Evolutionary conservation across 129 eudicot species (phyloP), one percentile per base, ranked within the genome.

Genomic region (Pittosporum tobira): DNA sequence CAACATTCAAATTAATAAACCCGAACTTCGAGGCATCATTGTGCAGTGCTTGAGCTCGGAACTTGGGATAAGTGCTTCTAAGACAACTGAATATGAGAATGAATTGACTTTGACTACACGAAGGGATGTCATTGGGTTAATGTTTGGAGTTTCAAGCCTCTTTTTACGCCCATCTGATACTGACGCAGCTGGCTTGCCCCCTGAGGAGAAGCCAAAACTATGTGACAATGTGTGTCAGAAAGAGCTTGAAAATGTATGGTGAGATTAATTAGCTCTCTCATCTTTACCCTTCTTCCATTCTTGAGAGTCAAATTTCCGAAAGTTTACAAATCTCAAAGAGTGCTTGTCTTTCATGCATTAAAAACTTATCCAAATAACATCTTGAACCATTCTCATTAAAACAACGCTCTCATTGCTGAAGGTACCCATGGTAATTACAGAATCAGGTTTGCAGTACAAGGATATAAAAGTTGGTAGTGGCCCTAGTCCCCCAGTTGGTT

Each of bases 201-300:
- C 84, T 22, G 81, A 93, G 75, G 91, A 93, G 25, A 76, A 81
- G 64, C 96, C 99, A 36, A 93, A 20, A 74, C 66, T 93, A 43
- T 93, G 99, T 61, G 96, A 87, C 65, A 79, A 65, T 63, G 53
- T 59, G 29, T 93, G 99, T 62, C 82, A 76, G 80, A 93, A 93
- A 66, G 93, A 93, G 99, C 96, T 93, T 81, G 94, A 93, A 93
- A 93, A 93, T 93, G 99, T 93, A 93, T 83, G 96, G 93, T 93
- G 94, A 93, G 99, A 73, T 76, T 86, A 70, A 79, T 65, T 74
- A 57, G 50, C 57, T 71, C 88, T 75, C 73, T 77, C 19, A 25
- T 45, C 79, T 76, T 57, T 62, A 29, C 22, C 0, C 9, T 40
- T 10, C 27, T 22, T 44, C 26, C 28, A 6, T 16, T 30, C 60